Base-by-base conservation (phyloP, 2,329 filamentous ascomycete genomes). In the Hypoxylon sp. region DNA sequence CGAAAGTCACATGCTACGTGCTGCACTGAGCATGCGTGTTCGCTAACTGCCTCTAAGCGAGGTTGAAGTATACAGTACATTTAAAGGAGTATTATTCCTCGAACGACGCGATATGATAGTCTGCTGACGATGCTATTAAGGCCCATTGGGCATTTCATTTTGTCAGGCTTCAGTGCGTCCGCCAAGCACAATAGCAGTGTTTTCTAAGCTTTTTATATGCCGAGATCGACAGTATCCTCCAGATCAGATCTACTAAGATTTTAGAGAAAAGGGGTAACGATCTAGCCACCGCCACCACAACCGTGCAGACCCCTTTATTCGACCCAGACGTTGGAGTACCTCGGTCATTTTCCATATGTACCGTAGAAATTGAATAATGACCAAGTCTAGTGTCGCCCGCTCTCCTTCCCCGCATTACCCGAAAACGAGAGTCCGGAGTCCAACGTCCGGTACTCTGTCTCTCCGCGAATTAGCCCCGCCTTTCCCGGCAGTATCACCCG, bases 1-100 rank as follows among this genome's bases (percentile, higher is more conserved):
- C 42, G 44, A 2, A 65, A 55, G 70, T 73, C 71, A 73, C 71
- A 73, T 73, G 71, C 42, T 44, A 61, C 47, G 44, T 68, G 65
- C 57, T 47, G 56, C 63, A 44, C 35, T 48, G 17, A 47, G 48
- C 54, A 60, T 69, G 53, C 31, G 58, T 57, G 14, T 19, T 58
- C 48, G 19, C 59, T 39, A 48, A 24, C 47, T 22, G 35, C 51
- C 29, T 37, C 47, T 44, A 55, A 65, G 60, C 26, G 46, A 62
- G 19, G 53, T 59, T 24, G 6, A 63, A 22, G 42, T 46, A 55
- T 60, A 31, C 17, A 17, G 42, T 35, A 47, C 47, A 13, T 51
- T 35, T 47, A 17, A 44, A 42, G 26, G 35, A 44, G 26, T 14
- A 46, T 47, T 47, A 37, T 48, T 19, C 24, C 50, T 55, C 19